phyloP scores from a whole-genome alignment of 257 asterid species.

The Orobanche coerulescens region DNA sequence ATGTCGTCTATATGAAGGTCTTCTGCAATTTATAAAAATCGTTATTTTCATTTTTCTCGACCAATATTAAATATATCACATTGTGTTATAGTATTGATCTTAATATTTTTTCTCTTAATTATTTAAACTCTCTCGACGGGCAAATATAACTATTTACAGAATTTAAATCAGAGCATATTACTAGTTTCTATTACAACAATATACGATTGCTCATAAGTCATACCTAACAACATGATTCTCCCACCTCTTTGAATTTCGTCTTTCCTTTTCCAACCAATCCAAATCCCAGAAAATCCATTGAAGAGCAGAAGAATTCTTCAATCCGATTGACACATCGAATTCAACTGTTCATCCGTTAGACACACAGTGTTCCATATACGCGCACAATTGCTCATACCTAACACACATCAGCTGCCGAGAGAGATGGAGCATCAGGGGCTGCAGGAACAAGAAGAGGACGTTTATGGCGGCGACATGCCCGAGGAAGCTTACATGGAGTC shows the following conservation, averaged over 20 bases:
- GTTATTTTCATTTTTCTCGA: too few species aligned
- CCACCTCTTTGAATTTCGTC: constrained; percentile 14
- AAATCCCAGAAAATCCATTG: constrained; percentile 18
- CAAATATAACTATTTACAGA: too few species aligned
- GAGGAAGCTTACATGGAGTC: constrained; percentile 42
- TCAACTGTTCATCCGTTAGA: not conserved
- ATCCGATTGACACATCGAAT: not conserved
- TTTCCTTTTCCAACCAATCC: constrained; percentile 27
- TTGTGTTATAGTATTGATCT: too few species aligned
- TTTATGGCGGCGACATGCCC: constrained; percentile 39
- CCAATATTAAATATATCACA: too few species aligned
- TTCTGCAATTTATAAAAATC: too few species aligned
- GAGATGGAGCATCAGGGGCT: constrained; percentile 27
- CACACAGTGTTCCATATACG: not conserved
- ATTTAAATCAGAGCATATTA: too few species aligned
- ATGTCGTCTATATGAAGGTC: too few species aligned
- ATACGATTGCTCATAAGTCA: too few species aligned
- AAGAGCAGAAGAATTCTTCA: not conserved
- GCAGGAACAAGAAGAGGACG: constrained; percentile 33
- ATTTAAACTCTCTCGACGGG: too few species aligned
- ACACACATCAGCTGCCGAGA: constrained; percentile 11
- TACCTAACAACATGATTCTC: too few species aligned
- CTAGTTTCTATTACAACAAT: too few species aligned
- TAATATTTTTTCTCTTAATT: too few species aligned
- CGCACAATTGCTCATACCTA: constrained; percentile 1